Evolutionary conservation across 768 basidiomycete species (phyloP).

Genomic region (Thelephora ganbajun): DNA sequence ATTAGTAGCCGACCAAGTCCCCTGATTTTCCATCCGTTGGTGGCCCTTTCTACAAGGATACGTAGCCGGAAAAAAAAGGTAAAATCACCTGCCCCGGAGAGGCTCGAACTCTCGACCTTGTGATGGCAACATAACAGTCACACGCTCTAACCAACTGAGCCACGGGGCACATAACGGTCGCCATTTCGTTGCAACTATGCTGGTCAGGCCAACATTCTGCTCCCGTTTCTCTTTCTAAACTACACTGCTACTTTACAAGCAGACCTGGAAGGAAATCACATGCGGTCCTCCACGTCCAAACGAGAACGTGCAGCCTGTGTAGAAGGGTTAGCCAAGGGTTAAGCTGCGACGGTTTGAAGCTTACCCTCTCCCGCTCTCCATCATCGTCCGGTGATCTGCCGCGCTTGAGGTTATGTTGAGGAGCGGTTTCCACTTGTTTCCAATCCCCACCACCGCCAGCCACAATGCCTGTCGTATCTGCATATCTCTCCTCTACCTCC

Average conservation of each 20-base stretch:
- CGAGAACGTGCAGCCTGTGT: slow-evolving; percentile 43
- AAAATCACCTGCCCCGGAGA: not conserved
- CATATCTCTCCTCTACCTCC: slow-evolving; percentile 79
- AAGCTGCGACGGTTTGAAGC: slow-evolving; percentile 13
- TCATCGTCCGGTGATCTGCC: slow-evolving; percentile 72
- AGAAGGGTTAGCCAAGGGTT: slow-evolving; percentile 8
- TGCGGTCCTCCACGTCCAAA: slow-evolving; percentile 48
- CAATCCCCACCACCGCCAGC: slow-evolving; percentile 80
- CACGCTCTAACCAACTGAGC: not conserved
- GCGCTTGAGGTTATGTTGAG: slow-evolving; percentile 41
- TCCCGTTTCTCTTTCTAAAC: no score
- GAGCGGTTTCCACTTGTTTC: slow-evolving; percentile 46
- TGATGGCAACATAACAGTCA: not conserved
- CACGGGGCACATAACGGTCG: no score
- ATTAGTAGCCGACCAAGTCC: no score
- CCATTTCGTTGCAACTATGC: no score
- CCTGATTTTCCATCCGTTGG: no score
- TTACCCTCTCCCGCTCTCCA: slow-evolving; percentile 42
- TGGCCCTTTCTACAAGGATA: no score
- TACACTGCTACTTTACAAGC: no score
- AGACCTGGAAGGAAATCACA: slow-evolving; percentile 29
- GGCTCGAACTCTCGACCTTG: slow-evolving; percentile 1
- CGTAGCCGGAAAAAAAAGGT: not conserved
- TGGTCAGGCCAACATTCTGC: no score
- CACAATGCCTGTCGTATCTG: slow-evolving; percentile 66